A percentile compares a stretch with the other conserved stretches of the same genome.
Conservation (phyloP, 116 monocot species). For the Iris pallida region DNA sequence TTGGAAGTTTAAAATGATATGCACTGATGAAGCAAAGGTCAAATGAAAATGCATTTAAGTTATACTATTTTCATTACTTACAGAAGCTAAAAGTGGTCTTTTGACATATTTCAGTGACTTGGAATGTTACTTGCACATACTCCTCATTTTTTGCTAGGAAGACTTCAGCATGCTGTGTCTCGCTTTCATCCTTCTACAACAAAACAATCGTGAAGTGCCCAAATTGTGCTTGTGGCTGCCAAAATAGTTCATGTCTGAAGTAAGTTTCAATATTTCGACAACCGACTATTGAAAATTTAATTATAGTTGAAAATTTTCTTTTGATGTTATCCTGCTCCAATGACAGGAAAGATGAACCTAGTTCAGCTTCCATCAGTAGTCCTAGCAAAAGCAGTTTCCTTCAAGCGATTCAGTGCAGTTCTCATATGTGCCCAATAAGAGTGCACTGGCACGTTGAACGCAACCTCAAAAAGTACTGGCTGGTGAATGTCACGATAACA, state of each 20-base stretch:
- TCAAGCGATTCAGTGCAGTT: conserved; percentile 66
- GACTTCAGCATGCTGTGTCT: conserved; percentile 73
- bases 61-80: too few relatives aligned
- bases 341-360: conserved; percentile 8
- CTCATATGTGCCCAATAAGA: conserved; percentile 82
- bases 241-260: conserved; percentile 69
- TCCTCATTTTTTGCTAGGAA: conserved; percentile 70
- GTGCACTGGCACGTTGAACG: conserved; percentile 74
- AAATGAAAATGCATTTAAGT: too few relatives aligned
- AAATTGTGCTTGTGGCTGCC: conserved; percentile 68
- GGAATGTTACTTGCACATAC: conserved; percentile 76
- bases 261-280: conserved; percentile 23
- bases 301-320: neutral
- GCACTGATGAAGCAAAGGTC: too few relatives aligned
- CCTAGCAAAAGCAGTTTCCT: conserved; percentile 31
- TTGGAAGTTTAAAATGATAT: too few relatives aligned
- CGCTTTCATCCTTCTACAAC: conserved; percentile 86
- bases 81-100: too few relatives aligned
- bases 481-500: conserved; percentile 63
- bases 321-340: neutral
- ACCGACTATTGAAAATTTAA: neutral
- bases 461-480: conserved; percentile 76
- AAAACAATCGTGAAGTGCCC: conserved; percentile 76
- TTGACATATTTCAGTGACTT: too few relatives aligned
- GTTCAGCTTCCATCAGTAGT: conserved; percentile 25